Conservation (phyloP, 1,139 yeast species). For the Saccharomyces hybrid region DNA sequence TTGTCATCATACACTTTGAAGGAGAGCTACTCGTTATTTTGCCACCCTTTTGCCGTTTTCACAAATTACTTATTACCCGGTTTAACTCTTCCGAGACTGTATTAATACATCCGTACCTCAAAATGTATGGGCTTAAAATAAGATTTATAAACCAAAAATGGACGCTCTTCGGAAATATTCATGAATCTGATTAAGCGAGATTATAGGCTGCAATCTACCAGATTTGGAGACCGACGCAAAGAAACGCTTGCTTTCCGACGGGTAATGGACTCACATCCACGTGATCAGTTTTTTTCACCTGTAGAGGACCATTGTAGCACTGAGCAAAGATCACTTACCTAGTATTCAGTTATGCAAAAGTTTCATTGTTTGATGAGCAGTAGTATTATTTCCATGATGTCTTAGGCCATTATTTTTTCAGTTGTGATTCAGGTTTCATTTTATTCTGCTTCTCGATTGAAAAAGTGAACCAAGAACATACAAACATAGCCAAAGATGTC, state of each 20-base stretch:
- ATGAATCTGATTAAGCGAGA: not conserved
- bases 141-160: too few relatives aligned
- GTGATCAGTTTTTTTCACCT: not conserved
- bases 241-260: not conserved
- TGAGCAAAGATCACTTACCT: not conserved
- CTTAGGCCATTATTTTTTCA: too few relatives aligned
- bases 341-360: not conserved
- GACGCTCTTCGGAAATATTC: too few relatives aligned
- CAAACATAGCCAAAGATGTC: constrained; percentile 28
- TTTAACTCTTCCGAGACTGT: too few relatives aligned
- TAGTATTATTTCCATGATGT: too few relatives aligned
- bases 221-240: not conserved
- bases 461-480: constrained; percentile 3
- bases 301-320: not conserved
- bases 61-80: not conserved
- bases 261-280: not conserved
- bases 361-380: not conserved
- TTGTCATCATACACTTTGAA: not conserved
- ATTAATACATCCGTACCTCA: too few relatives aligned
- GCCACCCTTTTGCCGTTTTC: constrained; percentile 7
- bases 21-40: constrained; percentile 1
- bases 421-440: too few relatives aligned
- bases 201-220: too few relatives aligned
- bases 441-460: too few relatives aligned
- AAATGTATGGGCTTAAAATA: too few relatives aligned